Base-by-base conservation (phyloP, 345 rosid species). In the Luvunga scandens region DNA sequence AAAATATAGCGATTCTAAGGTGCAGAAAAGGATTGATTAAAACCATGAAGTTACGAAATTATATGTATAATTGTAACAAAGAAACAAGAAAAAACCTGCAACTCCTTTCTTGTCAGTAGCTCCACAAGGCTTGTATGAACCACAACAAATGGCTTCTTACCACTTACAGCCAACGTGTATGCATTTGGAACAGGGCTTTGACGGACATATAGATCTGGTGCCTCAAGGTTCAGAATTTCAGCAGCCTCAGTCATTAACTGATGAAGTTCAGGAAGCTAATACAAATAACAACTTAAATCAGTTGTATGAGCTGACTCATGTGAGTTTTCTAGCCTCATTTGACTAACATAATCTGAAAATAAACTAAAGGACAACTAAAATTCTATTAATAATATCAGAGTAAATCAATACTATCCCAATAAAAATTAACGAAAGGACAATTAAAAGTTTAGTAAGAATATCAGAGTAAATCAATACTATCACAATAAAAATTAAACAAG, bases 141-240 rank as follows among this genome's bases (percentile, higher is more conserved):
- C 62, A 95, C 98, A 28, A 93, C 91, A 85, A 95, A 95, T 28
- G 99, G 97, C 83, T 89, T 95, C 76, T 93, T 91, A 66, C 98
- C 99, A 63, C 93, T 82, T 27, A 93, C 86, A 33, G 99, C 98
- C 61, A 95, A 83, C 9, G 99, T 95, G 81, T 92, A 93, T 13
- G 99, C 97, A 75, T 95, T 93, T 25, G 98, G 99, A 39, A 93
- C 89, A 38, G 98, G 97, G 77, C 95, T 95, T 84, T 95, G 99
- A 33, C 98, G 93, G 2, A 95, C 91, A 79, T 95, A 95, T 12
- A 95, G 92, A 85, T 92, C 97, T 42, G 99, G 97, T 79, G 97
- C 82, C 77, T 92, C 97, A 65, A 89, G 86, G 84, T 92, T 91
- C 85, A 95, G 73, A 78, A 95, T 89, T 36, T 77, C 86, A 5